Evolutionary conservation across 2,329 filamentous ascomycete species (phyloP), one percentile per base, ranked within the genome.

Genomic region (Aspergillus candidus): DNA sequence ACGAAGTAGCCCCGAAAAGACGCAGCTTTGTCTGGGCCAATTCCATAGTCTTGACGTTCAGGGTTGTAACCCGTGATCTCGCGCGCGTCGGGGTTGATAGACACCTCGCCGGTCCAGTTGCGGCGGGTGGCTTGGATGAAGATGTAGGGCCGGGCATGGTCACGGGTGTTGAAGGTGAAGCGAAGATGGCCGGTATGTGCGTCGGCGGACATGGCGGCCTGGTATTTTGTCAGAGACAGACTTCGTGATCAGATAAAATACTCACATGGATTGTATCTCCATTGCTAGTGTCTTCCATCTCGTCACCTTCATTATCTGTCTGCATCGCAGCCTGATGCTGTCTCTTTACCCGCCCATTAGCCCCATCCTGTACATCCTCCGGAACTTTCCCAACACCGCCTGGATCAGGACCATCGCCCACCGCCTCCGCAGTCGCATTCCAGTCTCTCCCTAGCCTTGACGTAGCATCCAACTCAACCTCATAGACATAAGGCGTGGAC

Each of bases 1-100:
- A 74, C 71, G 41, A 74, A 74, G 49, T 72, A 73, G 6, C 70
- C 67, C 2, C 59, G 65, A 49, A 74, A 74, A 0, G 61, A 65
- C 3, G 56, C 41, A 2, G 72, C 68, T 14, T 59, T 65, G 35
- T 69, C 61, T 3, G 72, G 71, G 1, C 72, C 72, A 1, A 75
- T 50, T 6, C 61, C 58, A 40, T 72, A 74, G 41, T 74, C 72
- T 49, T 75, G 71, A 31, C 71, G 59, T 48, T 74, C 69, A 1
- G 69, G 63, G 43, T 74, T 74, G 22, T 63, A 69, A 0, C 71
- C 71, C 11, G 56, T 71, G 11, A 74, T 53, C 44, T 75, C 72
- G 34, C 45, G 57, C 7, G 41, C 55, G 2, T 55, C 39, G 0
- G 56, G 38, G 43, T 74, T 63, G 37, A 75, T 67, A 10, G 63